Percentiles rank a stretch among this genome's conserved stretches.
Evolutionary conservation across 2,329 filamentous ascomycete species (phyloP).

Genomic region (Verticillium zaregamsianum): DNA sequence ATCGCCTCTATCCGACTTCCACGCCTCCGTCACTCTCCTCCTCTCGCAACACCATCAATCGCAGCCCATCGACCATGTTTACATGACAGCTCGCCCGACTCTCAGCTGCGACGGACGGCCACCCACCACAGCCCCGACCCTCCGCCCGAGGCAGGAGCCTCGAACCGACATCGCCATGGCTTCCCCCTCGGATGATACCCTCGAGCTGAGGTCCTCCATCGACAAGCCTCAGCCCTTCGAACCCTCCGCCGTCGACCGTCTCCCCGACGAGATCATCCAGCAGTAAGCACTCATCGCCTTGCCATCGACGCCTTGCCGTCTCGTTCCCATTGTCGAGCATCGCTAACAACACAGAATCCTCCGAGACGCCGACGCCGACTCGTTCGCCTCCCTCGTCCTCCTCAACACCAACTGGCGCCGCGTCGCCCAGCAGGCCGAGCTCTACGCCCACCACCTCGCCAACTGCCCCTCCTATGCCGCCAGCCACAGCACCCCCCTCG

Average conservation of each 20-base stretch:
- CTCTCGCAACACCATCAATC: background rate
- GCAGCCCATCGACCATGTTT: background rate
- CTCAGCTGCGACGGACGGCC: background rate
- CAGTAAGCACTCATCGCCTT: constrained; percentile 39
- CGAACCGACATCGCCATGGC: background rate
- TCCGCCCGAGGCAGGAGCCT: background rate
- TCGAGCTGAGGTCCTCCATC: constrained; percentile 19
- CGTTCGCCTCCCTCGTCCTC: constrained; percentile 62
- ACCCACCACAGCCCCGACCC: background rate
- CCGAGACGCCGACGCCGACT: constrained; percentile 53
- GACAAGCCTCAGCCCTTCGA: constrained; percentile 25
- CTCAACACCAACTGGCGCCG: constrained; percentile 63
- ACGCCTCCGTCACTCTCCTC: background rate
- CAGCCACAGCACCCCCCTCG: constrained; percentile 35
- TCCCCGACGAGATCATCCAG: constrained; percentile 67
- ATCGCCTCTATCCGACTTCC: background rate
- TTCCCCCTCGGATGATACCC: background rate
- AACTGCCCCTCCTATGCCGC: constrained; percentile 55
- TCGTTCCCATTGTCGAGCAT: constrained; percentile 7
- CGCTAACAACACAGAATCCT: constrained; percentile 47
- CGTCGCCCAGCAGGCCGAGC: constrained; percentile 58
- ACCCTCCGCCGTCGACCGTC: constrained; percentile 43
- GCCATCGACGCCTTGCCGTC: constrained; percentile 4
- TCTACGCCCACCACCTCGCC: constrained; percentile 61
- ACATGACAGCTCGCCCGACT: background rate